A percentile compares a stretch with the other conserved stretches of the same genome.
Conservation (phyloP, 805 yeast species). For the Hanseniaspora pseudoguilliermondii region DNA sequence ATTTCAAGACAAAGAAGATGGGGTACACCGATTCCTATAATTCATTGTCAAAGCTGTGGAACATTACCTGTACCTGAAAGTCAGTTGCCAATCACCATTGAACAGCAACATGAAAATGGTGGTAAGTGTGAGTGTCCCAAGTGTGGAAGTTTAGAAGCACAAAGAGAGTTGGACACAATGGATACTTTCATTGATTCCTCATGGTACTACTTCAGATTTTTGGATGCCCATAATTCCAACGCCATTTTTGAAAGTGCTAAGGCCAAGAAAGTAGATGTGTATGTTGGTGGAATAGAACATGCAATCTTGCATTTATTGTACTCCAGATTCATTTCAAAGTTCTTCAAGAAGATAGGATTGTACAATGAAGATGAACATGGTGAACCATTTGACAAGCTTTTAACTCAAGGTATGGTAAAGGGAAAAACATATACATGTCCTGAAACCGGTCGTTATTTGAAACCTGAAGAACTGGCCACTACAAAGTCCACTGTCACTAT, state of each 20-base stretch:
- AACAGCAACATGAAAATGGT: constrained; percentile 39
- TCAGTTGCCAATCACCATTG: constrained; percentile 72
- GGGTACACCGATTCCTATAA: constrained; percentile 97
- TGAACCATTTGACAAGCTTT: constrained; percentile 70
- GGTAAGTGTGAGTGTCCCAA: constrained; percentile 63
- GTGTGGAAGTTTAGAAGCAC: constrained; percentile 54
- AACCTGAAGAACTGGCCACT: constrained; percentile 56
- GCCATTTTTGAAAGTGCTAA: constrained; percentile 40
- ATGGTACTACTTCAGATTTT: constrained; percentile 83
- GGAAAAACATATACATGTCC: constrained; percentile 76
- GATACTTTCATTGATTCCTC: constrained; percentile 97
- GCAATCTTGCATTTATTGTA: constrained; percentile 86
- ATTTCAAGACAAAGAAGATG: constrained; percentile 90
- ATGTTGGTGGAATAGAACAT: constrained; percentile 93
- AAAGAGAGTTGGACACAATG: constrained; percentile 94
- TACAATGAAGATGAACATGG: constrained; percentile 55
- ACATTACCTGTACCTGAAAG: constrained; percentile 82
- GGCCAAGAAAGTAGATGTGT: constrained; percentile 71
- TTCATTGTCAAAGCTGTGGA: constrained; percentile 80
- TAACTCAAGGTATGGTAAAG: constrained; percentile 97
- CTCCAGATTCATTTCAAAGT: constrained; percentile 74
- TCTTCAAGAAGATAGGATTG: constrained; percentile 49
- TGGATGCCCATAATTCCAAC: constrained; percentile 53
- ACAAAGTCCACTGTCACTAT: constrained; percentile 35
- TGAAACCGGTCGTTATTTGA: constrained; percentile 56